These are phyloP conservation scores for Alternaria panax DNA, from an alignment of 2,329 filamentous ascomycete genomes.

Conservation along the genomic window DNA sequence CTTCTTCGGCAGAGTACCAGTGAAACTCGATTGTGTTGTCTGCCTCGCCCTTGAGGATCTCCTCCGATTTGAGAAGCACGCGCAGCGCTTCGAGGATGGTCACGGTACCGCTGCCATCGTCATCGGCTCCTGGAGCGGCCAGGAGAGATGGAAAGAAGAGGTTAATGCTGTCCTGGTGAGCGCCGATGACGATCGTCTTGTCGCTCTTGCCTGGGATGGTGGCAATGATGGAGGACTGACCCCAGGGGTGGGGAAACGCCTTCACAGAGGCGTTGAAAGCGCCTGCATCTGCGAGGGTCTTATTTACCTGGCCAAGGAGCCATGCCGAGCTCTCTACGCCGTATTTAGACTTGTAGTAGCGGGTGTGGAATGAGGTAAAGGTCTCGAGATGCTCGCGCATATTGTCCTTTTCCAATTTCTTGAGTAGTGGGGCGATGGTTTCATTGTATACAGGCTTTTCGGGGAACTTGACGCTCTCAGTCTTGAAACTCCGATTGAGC, in stretches of 20 bases:
- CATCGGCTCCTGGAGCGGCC: conserved; percentile 90
- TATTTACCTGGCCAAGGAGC: conserved; percentile 77
- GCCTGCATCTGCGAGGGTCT: conserved; percentile 74
- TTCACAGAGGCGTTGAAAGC: conserved; percentile 73
- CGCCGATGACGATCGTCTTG: conserved; percentile 86
- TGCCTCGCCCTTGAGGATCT: conserved; percentile 73
- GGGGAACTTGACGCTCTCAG: conserved; percentile 68
- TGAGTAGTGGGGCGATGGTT: conserved; percentile 71
- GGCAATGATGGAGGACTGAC: conserved; percentile 89
- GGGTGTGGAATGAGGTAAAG: conserved; percentile 79
- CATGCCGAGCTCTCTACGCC: conserved; percentile 87
- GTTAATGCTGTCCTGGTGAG: conserved; percentile 85
- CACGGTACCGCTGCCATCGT: conserved; percentile 91
- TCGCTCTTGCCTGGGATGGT: conserved; percentile 86
- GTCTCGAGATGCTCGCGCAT: conserved; percentile 81
- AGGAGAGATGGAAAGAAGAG: conserved; percentile 85
- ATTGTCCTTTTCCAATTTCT: conserved; percentile 74
- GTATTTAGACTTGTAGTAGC: conserved; percentile 80
- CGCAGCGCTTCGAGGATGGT: conserved; percentile 93
- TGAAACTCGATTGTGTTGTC: conserved; percentile 94
- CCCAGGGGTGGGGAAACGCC: conserved; percentile 84
- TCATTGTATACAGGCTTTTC: conserved; percentile 69
- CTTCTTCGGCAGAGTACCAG: conserved; percentile 93
- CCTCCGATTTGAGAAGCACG: conserved; percentile 75
- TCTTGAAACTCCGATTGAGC: conserved; percentile 35